A percentile compares a stretch with the other conserved stretches of the same genome.
Conservation (phyloP, 352 stramenopile species). For the Blastocystis sp. region DNA sequence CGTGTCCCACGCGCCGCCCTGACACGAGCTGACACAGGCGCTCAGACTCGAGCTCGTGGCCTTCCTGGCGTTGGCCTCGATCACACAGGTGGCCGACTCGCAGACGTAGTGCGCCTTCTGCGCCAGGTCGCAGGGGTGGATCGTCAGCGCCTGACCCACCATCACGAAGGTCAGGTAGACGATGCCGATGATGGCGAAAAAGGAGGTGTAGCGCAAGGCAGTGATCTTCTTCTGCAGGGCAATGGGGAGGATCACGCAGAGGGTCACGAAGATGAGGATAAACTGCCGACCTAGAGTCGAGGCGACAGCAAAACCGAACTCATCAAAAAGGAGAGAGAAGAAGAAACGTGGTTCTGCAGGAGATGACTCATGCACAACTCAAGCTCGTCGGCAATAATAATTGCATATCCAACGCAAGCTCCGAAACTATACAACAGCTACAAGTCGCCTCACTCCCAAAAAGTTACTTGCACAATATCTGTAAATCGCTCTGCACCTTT, state of each 20-base stretch:
- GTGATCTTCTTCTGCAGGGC: constrained; percentile 55
- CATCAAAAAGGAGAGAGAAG: not conserved
- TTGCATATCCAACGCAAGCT: constrained; percentile 53
- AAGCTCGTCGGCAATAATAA: constrained; percentile 57
- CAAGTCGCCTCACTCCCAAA: not conserved
- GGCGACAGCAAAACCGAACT: not conserved
- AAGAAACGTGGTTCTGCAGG: not conserved
- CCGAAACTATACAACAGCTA: constrained; percentile 56
- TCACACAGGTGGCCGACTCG: not conserved
- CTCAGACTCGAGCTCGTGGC: not conserved
- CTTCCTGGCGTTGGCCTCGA: not conserved
- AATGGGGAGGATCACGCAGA: constrained; percentile 27
- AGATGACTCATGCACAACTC: not conserved
- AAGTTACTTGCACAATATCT: constrained; percentile 21
- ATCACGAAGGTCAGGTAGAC: constrained; percentile 58
- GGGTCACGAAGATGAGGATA: constrained; percentile 41
- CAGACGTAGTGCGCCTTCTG: not conserved
- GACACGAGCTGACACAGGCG: constrained; percentile 11
- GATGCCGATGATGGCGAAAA: constrained; percentile 34
- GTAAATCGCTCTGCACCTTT: not conserved
- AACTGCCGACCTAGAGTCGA: not conserved
- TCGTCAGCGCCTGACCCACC: not conserved
- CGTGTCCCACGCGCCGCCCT: not conserved
- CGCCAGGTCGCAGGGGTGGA: constrained; percentile 22
- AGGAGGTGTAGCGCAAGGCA: constrained; percentile 49